These are phyloP conservation scores for Sideroxylon spinosum DNA, from an alignment of 179 eudicot species.

Conservation along the genomic window DNA sequence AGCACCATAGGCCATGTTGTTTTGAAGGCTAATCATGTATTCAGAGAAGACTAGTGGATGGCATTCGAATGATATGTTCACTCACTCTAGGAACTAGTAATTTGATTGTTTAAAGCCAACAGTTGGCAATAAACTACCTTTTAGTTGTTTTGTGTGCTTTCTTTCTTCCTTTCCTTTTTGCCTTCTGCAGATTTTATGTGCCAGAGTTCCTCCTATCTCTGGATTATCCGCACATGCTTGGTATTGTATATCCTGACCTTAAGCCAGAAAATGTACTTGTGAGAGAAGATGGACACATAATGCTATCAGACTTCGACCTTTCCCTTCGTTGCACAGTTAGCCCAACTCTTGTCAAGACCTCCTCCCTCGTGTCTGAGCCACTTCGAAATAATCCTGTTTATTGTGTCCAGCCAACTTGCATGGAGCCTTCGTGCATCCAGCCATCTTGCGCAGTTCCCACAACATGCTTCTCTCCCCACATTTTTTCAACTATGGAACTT, in stretches of 20 bases:
- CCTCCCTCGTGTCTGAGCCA: constrained; percentile 27
- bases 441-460: constrained; percentile 54
- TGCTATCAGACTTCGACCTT: constrained; percentile 69
- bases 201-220: constrained; percentile 51
- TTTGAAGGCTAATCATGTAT: too few species aligned
- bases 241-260: constrained; percentile 60
- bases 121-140: background rate
- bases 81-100: background rate
- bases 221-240: constrained; percentile 65
- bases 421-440: constrained; percentile 54
- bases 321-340: constrained; percentile 50
- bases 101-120: background rate
- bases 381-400: constrained; percentile 29
- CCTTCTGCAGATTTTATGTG: constrained; percentile 44
- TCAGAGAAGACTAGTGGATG: too few species aligned
- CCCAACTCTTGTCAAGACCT: constrained; percentile 41
- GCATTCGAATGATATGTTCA: too few species aligned
- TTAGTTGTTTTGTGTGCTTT: background rate
- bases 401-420: constrained; percentile 55
- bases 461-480: constrained; percentile 55
- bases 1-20: too few species aligned
- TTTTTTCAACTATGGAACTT: constrained; percentile 19
- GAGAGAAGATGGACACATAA: constrained; percentile 63
- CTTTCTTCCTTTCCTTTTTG: background rate
- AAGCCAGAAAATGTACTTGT: constrained; percentile 68